Conservation (phyloP, 352 stramenopile genomes). For the Phytophthora palmivora region DNA sequence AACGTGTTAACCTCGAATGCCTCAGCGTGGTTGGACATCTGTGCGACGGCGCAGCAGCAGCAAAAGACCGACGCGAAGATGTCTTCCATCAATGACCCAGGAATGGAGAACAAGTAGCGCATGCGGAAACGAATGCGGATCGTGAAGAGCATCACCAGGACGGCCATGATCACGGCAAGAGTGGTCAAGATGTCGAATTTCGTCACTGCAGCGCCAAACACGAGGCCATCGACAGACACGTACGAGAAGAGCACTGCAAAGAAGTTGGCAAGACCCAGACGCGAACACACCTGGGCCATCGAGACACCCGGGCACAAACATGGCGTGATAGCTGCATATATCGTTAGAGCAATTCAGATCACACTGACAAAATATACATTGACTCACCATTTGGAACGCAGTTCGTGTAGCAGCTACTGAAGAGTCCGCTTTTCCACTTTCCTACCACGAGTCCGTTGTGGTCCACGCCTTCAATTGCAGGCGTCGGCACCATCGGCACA, state of each 20-base stretch:
- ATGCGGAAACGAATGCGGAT: constrained; percentile 61
- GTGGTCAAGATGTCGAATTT: constrained; percentile 36
- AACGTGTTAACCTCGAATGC: constrained; percentile 48
- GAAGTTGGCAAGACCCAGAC: constrained; percentile 51
- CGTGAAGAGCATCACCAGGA: constrained; percentile 41
- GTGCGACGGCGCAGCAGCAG: constrained; percentile 52
- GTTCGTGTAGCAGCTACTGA: constrained; percentile 33
- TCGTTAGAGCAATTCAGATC: constrained; percentile 1
- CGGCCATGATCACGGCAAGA: constrained; percentile 41
- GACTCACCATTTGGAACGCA: constrained; percentile 48
- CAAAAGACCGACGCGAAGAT: constrained; percentile 40
- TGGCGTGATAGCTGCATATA: constrained; percentile 38
- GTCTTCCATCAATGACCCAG: constrained; percentile 49
- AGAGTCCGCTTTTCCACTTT: constrained; percentile 47
- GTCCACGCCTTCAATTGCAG: constrained; percentile 39
- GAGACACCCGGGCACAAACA: constrained; percentile 51
- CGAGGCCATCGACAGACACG: constrained; percentile 40
- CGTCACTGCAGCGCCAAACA: constrained; percentile 38
- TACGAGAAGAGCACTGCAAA: constrained; percentile 43
- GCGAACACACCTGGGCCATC: constrained; percentile 55
- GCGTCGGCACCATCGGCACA: constrained; percentile 33
- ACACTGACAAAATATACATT: background rate
- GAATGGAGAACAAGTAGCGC: constrained; percentile 64
- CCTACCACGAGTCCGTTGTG: constrained; percentile 51
- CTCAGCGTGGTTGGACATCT: constrained; percentile 61